Conservation (phyloP, 1,284 basidiomycete species). For the Sporisorium scitamineum region DNA sequence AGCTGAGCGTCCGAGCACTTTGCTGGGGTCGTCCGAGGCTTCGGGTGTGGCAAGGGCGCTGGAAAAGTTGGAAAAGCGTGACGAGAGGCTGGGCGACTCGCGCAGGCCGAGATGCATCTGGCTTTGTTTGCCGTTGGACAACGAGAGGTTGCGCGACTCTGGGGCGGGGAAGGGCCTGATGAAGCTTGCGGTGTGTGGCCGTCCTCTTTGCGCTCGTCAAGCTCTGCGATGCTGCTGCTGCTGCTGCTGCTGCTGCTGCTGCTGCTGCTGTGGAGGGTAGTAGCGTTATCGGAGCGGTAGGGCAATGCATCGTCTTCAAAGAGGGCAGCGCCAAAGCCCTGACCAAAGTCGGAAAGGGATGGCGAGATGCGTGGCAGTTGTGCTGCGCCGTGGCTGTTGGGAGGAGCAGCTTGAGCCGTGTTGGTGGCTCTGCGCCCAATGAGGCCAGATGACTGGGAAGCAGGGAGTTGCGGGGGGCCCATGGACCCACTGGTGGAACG, state of each 20-base stretch:
- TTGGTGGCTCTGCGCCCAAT: conserved; percentile 8
- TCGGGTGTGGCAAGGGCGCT: conserved; percentile 49
- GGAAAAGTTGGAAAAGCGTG: conserved; percentile 59
- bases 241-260: too few species aligned
- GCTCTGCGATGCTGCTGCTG: conserved; percentile 35
- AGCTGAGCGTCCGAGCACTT: conserved; percentile 25
- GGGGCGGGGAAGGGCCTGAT: conserved; percentile 28
- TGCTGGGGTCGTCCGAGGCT: conserved; percentile 29
- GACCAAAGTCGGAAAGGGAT: conserved; percentile 45
- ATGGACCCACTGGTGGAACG: conserved; percentile 40
- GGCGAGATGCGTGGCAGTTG: conserved; percentile 34
- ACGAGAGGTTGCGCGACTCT: conserved; percentile 1
- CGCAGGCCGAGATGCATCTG: conserved; percentile 43
- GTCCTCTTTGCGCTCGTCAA: conserved; percentile 29
- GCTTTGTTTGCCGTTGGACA: conserved; percentile 12
- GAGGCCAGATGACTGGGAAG: conserved; percentile 29
- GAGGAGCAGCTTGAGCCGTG: background rate
- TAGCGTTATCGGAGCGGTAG: conserved; percentile 8
- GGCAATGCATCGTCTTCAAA: conserved; percentile 24
- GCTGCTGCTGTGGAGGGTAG: conserved; percentile 17
- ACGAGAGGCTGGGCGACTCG: conserved; percentile 44
- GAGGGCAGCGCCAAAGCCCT: conserved; percentile 34
- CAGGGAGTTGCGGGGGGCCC: conserved; percentile 36
- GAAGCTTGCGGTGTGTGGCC: conserved; percentile 25
- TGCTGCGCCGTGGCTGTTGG: background rate